A percentile compares a stretch with the other conserved stretches of the same genome.
phyloP scores from a whole-genome alignment of 1,284 basidiomycete species.

The Boletus holoroseus region DNA sequence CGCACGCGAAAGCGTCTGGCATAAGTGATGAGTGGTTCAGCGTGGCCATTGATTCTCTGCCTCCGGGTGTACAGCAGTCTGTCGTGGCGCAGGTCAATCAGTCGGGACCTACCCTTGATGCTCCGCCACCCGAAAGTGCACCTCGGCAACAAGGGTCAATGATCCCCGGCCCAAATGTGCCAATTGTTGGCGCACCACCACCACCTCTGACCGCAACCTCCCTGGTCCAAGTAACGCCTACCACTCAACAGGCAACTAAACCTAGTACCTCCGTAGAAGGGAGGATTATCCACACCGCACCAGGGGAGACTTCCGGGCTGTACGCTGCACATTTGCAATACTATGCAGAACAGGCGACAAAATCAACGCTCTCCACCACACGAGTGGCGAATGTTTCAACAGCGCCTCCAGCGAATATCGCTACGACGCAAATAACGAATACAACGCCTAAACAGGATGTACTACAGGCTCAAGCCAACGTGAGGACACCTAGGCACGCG shows the following conservation, averaged over 20 bases:
- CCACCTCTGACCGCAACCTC: not conserved
- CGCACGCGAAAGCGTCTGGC: slow-evolving; percentile 16
- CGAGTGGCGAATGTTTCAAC: slow-evolving; percentile 1
- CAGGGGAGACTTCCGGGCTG: not conserved
- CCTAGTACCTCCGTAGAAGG: not conserved
- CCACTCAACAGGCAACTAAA: not conserved
- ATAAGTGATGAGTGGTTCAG: slow-evolving; percentile 23
- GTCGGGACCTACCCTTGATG: not conserved
- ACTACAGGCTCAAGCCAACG: not conserved
- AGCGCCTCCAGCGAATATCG: not conserved
- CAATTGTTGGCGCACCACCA: not conserved
- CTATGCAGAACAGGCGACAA: slow-evolving; percentile 21
- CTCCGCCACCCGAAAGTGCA: not conserved
- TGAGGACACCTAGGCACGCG: slow-evolving; percentile 35
- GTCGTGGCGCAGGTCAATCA: slow-evolving; percentile 7
- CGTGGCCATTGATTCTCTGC: slow-evolving; percentile 20
- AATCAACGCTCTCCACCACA: slow-evolving; percentile 1
- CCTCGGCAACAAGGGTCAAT: not conserved
- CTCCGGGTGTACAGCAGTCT: slow-evolving; percentile 13
- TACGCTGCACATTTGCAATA: slow-evolving; percentile 23
- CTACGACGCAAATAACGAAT: not conserved
- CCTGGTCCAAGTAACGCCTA: not conserved
- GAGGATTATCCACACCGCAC: not conserved
- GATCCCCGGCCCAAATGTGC: not conserved
- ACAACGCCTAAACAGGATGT: slow-evolving; percentile 8